Percentiles rank a stretch among this genome's conserved stretches.
Evolutionary conservation across 2,329 filamentous ascomycete species (phyloP).

Genomic region (Aureobasidium subglaciale): DNA sequence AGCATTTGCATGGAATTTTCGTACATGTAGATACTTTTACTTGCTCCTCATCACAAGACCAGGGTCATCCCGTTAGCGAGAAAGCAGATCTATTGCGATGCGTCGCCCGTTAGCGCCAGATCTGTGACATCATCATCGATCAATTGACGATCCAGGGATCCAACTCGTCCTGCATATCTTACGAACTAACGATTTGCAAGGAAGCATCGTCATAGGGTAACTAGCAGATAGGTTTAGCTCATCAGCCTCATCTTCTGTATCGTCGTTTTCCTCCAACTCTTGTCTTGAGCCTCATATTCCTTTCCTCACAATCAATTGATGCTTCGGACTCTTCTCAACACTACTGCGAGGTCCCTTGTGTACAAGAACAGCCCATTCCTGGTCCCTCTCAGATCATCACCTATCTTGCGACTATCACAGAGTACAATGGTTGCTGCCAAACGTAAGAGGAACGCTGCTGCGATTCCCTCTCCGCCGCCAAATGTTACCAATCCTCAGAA

Average conservation of each 20-base stretch:
- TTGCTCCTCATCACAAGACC: no score
- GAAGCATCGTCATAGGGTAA: constrained; percentile 6
- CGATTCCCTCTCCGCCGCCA: background rate
- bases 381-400: background rate
- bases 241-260: background rate
- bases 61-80: background rate
- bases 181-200: background rate
- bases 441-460: constrained; percentile 1
- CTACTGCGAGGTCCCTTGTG: constrained; percentile 10
- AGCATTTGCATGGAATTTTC: no score
- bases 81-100: background rate
- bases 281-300: background rate
- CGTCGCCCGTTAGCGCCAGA: background rate
- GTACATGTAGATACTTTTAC: no score
- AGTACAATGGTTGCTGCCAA: background rate
- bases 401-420: background rate
- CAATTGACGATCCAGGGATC: background rate
- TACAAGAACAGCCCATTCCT: background rate
- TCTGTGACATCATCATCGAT: constrained; percentile 10
- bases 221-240: constrained; percentile 1
- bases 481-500: constrained; percentile 25
- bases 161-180: background rate
- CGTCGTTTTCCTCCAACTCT: background rate
- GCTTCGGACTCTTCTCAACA: constrained; percentile 2
- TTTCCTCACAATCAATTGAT: background rate